Evolutionary conservation across 139 green algal species (phyloP), one percentile per base, ranked within the genome.

Genomic region (Chara braunii): DNA sequence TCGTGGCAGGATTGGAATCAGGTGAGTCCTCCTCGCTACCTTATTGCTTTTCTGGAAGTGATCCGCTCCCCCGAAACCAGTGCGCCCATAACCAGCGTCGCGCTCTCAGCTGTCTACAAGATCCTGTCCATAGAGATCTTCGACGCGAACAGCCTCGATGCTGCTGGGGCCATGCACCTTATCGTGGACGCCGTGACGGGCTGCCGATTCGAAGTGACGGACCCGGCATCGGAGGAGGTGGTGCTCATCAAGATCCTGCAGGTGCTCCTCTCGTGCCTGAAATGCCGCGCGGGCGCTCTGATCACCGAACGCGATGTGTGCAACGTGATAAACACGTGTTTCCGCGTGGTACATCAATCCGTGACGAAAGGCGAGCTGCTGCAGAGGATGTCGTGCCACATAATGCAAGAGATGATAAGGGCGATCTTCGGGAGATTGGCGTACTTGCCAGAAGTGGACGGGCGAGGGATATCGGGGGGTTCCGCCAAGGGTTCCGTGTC

Each of bases 161-260:
- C 79, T 2, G 78, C 80, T 18, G 80, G 84, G 12, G 84, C 83
- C 0, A 85, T 98, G 55, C 88, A 90, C 55, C 62, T 75, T 24
- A 85, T 94, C 4, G 85, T 90, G 0, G 89, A 95, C 43, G 84
- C 89, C 26, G 84, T 93, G 2, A 94, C 89, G 5, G 82, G 84
- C 57, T 96, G 88, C 83, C 89, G 88, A 61, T 98, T 98, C 75
- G 88, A 97, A 75, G 84, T 83, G 2, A 94, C 92, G 2, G 85
- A 89, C 59, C 78, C 86, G 30, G 83, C 82, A 1, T 79, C 81
- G n/a, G 90, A 98, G 69, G 92, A 98, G 58, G 85, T 90, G 22
- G 92, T 98, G 26, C 84, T 98, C 33, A 80, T 87, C 44, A 90
- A 90, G 54, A 95, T 98, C 37, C 74, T 97, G 35, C 87, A 96